Evolutionary conservation across 805 yeast genomes (phyloP), one percentile per base, ranked within the genome.

Genomic region (Candida jianshihensis): DNA sequence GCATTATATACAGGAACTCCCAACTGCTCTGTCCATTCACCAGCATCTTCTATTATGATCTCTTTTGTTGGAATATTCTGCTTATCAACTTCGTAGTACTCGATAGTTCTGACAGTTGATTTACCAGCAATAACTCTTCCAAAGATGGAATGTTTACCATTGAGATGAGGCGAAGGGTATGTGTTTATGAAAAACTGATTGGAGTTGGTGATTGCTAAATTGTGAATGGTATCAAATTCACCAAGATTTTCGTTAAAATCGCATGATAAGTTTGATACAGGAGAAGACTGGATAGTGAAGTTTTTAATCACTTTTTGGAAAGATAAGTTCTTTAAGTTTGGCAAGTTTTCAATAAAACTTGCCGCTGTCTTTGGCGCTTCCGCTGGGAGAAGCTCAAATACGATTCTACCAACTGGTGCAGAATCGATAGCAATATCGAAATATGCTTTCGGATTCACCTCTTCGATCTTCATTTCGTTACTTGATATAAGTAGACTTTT

Each of bases 141-240:
- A 59, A 88, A 81, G 2, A 85, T 77, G 0, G 89, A 66, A 51
- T 85, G 89, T 47, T 80, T 81, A 1, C 86, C 85, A 30, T 71
- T 74, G 39, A 88, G 60, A 57, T 87, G 96, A 1, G 86, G 81
- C 8, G 79, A 71, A 2, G 86, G 73, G 36, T 66, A 71, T 1
- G 88, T 78, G 10, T 79, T 73, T 30, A 84, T 78, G 51, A 83
- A 83, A 51, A 83, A 82, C 51, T 81, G 89, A 5, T 78, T 81
- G 15, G 64, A 56, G 46, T 78, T 79, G 3, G 86, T 84, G 82
- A 81, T 73, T 24, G 84, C 81, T 9, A 78, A 54, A 41, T 71
- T 55, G 44, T 71, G 71, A 1, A 78, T 66, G 2, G 58, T 57
- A 34, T 70, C 75, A 28, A 56, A 46, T 18, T 60, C 66, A 0